A percentile compares a stretch with the other conserved stretches of the same genome.
phyloP scores from a whole-genome alignment of 2,329 filamentous ascomycete genomes.

The Apiospora malaysiana region DNA sequence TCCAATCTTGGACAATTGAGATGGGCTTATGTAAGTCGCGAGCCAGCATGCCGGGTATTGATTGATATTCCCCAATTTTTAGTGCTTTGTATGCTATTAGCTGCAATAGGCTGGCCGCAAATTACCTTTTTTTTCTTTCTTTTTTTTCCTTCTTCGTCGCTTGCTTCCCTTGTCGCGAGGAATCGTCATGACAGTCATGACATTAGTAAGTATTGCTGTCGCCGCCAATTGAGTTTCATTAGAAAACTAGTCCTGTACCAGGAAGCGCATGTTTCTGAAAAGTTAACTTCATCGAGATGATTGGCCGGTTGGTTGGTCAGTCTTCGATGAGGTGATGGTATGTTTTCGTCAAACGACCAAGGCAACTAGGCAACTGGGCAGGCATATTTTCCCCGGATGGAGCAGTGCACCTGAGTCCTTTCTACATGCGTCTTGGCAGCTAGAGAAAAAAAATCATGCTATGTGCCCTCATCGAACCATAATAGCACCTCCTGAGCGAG shows the following conservation, averaged over 20 bases:
- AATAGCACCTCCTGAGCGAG: no score
- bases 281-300: background rate
- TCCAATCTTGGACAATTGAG: background rate
- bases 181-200: background rate
- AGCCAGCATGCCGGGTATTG: background rate
- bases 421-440: background rate
- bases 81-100: no score
- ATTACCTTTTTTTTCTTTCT: background rate
- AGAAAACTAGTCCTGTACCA: background rate
- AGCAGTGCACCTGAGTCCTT: background rate
- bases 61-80: background rate
- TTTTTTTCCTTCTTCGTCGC: background rate
- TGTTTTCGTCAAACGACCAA: constrained; percentile 8
- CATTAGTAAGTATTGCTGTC: no score
- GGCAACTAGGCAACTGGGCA: background rate
- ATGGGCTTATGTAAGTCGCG: constrained; percentile 1
- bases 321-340: background rate
- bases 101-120: background rate
- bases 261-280: background rate
- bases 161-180: background rate
- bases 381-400: background rate
- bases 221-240: background rate
- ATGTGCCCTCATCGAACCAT: background rate
- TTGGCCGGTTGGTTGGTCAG: background rate
- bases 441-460: background rate